phyloP scores from a whole-genome alignment of 179 eudicot species.

The Spergularia azorica region DNA sequence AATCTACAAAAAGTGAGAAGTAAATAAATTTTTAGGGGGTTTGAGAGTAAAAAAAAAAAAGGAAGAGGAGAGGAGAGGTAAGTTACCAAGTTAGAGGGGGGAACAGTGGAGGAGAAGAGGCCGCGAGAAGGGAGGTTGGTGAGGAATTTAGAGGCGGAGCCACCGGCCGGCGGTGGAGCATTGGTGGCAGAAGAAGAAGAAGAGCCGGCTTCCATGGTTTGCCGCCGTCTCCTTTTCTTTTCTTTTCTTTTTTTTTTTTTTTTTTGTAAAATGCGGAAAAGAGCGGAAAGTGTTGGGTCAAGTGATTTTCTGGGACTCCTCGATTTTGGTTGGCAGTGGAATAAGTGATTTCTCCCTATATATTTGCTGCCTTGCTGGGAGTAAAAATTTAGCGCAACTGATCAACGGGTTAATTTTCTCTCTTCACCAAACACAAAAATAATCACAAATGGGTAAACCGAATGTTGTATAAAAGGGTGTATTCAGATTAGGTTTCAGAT shows the following conservation, averaged over 20 bases:
- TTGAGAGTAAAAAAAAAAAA: neutral
- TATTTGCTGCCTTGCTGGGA: no score
- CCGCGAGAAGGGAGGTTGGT: conserved; percentile 72
- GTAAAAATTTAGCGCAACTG: no score
- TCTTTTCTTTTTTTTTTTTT: neutral
- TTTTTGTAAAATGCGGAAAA: neutral
- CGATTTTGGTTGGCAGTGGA: neutral
- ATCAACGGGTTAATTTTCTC: no score
- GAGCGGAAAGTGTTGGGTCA: neutral
- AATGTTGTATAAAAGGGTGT: no score
- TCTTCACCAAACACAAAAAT: no score
- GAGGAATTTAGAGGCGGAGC: conserved; percentile 45
- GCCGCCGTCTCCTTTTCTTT: neutral
- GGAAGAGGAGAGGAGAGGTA: neutral
- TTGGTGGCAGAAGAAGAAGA: conserved; percentile 18
- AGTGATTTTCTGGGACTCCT: neutral
- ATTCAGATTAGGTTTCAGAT: no score
- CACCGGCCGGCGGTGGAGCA: conserved; percentile 25
- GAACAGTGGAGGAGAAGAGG: conserved; percentile 54
- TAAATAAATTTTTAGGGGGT: neutral
- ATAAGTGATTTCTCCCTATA: no score
- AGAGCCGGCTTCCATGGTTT: conserved; percentile 34
- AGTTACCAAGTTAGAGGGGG: conserved; percentile 62
- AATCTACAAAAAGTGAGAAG: neutral
- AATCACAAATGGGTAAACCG: no score